phyloP scores from a whole-genome alignment of 352 stramenopile genomes.

The Phytopythium kandeliae region DNA sequence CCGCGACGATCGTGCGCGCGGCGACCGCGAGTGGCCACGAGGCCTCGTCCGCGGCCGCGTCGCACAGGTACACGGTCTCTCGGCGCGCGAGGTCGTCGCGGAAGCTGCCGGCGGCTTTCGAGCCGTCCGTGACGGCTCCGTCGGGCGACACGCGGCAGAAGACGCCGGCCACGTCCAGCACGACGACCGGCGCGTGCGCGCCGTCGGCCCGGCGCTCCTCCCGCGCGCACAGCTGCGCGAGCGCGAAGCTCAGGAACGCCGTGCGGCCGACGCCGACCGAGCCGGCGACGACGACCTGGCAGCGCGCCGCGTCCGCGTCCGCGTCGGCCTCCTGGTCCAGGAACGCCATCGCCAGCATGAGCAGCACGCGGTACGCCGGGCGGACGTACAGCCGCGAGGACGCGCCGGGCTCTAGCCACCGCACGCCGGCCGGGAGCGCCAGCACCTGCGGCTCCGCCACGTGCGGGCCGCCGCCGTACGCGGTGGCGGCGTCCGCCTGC shows the following conservation, averaged over 20 bases:
- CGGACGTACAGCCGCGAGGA: constrained; percentile 17
- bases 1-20: constrained; percentile 20
- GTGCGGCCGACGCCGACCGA: constrained; percentile 32
- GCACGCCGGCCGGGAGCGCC: not conserved
- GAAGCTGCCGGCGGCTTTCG: constrained; percentile 20
- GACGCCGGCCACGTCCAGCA: constrained; percentile 22
- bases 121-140: constrained; percentile 16
- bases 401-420: constrained; percentile 2
- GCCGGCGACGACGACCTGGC: constrained; percentile 26
- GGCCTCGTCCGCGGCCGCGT: constrained; percentile 4
- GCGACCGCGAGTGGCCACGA: constrained; percentile 6
- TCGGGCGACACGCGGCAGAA: constrained; percentile 20
- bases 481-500: not conserved
- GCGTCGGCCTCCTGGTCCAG: constrained; percentile 14
- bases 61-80: constrained; percentile 28
- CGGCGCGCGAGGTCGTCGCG: constrained; percentile 12
- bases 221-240: constrained; percentile 12
- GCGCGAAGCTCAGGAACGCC: constrained; percentile 30
- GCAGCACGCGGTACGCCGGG: constrained; percentile 17
- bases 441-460: constrained; percentile 4
- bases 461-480: constrained; percentile 3
- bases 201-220: too few species aligned
- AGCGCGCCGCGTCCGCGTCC: not conserved
- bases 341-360: constrained; percentile 20
- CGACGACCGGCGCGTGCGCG: constrained; percentile 21